These are phyloP conservation scores for Ustilago loliicola DNA, from an alignment of 1,284 basidiomycete species.

Conservation along the genomic window DNA sequence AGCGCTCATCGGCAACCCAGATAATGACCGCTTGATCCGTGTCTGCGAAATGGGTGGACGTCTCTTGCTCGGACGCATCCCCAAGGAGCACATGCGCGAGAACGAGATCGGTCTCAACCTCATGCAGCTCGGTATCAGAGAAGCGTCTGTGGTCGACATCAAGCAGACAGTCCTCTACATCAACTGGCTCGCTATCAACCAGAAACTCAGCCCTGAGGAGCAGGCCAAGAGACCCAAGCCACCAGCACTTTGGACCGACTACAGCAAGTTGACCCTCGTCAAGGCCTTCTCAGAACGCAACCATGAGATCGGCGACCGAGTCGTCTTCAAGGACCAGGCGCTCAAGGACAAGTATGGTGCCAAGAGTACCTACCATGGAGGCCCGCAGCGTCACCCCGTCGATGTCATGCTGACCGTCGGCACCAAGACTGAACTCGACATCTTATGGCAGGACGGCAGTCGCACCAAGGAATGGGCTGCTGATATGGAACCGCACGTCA, in stretches of 20 bases:
- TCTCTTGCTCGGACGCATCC: conserved; percentile 45
- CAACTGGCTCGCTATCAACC: conserved; percentile 89
- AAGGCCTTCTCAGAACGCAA: conserved; percentile 47
- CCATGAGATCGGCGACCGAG: conserved; percentile 69
- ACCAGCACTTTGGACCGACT: conserved; percentile 46
- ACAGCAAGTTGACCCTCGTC: conserved; percentile 44
- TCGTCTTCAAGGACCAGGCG: conserved; percentile 61
- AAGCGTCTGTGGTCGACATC: conserved; percentile 75
- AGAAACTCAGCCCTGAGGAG: conserved; percentile 72
- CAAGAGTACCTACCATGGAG: conserved; percentile 37
- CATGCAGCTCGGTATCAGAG: conserved; percentile 69
- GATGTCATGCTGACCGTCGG: conserved; percentile 74
- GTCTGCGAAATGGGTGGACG: conserved; percentile 42
- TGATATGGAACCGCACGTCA: conserved; percentile 81
- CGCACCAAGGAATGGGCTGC: conserved; percentile 76
- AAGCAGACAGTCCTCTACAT: conserved; percentile 84
- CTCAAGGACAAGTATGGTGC: conserved; percentile 49
- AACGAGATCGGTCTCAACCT: conserved; percentile 70
- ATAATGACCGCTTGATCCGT: conserved; percentile 69
- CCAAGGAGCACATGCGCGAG: conserved; percentile 50
- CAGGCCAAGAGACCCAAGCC: conserved; percentile 50
- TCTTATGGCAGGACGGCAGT: conserved; percentile 90
- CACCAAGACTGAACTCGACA: conserved; percentile 78
- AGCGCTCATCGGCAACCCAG: conserved; percentile 76
- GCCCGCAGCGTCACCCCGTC: conserved; percentile 37